Evolutionary conservation across 2,329 filamentous ascomycete species (phyloP), one percentile per base, ranked within the genome.

Genomic region (Beauveria bassiana): DNA sequence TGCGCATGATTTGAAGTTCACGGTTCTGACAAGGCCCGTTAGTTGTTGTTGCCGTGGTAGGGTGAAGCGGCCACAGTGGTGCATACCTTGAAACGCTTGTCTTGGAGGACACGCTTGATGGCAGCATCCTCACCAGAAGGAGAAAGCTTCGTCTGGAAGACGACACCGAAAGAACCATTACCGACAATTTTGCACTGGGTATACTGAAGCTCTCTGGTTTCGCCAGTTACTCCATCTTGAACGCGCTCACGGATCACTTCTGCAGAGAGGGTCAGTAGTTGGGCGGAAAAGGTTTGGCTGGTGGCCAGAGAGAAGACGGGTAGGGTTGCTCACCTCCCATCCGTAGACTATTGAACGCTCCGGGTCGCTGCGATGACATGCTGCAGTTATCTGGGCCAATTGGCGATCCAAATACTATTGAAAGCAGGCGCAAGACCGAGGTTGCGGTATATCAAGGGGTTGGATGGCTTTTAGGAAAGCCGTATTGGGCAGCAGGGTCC

Each of bases 111-210:
- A 70, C 95, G 89, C 83, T 99, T 99, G 82, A 99, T 99, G 74
- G 95, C 95, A 59, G 95, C 95, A 79, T 99, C 95, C 77, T 99
- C 95, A 66, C 93, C 93, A 66, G 90, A 95, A n/a, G 95, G 95
- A 64, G 93, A 93, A 70, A 99, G 85, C 81, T 98, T 98, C 62
- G 95, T 99, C 80, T 99, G 95, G 77, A 99, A 99, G 66, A 99
- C 95, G 56, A 99, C 93, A 67, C 95, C 95, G 70, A 99, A 99
- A 42, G 93, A 98, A 68, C 95, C 95, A 79, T 99, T 99, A 75
- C 95, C 95, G 54, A 99, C 95, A 71, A 99, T 98, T 81, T 99
- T 99, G 82, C 93, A 98, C 75, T 98, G 95, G 61, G 95, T 98
- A 77, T 99, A 99, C 75, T 96, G 91, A 78, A 99, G 86, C 71